Evolutionary conservation across 768 basidiomycete genomes (phyloP).

Genomic region (Pleurotus sapidus): DNA sequence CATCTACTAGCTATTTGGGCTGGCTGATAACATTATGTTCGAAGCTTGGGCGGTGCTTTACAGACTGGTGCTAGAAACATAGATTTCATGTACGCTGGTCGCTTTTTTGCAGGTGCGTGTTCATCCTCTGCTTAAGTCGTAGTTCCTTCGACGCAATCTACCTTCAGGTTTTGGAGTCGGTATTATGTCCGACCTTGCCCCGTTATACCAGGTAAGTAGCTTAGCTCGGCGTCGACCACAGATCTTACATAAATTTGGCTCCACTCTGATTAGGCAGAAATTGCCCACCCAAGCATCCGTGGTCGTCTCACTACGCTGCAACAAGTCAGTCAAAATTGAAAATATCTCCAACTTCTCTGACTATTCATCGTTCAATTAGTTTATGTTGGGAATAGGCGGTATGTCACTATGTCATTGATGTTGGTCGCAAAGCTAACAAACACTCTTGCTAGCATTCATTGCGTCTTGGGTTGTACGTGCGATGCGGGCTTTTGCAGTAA

Average conservation of each 20-base stretch:
- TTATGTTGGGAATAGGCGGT: constrained; percentile 50
- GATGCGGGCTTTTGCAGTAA: background rate
- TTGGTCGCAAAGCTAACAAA: background rate
- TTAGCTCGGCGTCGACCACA: background rate
- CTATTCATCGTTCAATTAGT: constrained; percentile 16
- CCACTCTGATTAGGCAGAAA: constrained; percentile 36
- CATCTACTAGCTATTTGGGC: background rate
- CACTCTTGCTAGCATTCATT: constrained; percentile 33
- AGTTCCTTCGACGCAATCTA: background rate
- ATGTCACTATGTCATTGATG: background rate
- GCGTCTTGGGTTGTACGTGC: constrained; percentile 41
- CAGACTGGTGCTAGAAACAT: constrained; percentile 45
- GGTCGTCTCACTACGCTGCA: constrained; percentile 52
- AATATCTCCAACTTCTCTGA: background rate
- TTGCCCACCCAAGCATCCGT: constrained; percentile 55
- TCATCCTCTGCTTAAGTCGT: background rate
- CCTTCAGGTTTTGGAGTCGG: constrained; percentile 36
- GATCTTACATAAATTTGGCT: background rate
- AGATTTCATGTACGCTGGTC: constrained; percentile 46
- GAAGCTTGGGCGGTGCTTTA: constrained; percentile 39
- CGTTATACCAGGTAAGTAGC: constrained; percentile 43
- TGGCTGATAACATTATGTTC: background rate
- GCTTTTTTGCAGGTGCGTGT: constrained; percentile 44
- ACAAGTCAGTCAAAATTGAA: constrained; percentile 24
- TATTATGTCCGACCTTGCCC: constrained; percentile 47